Base-by-base conservation (phyloP, 768 basidiomycete genomes). In the Phylloporus sp. region DNA sequence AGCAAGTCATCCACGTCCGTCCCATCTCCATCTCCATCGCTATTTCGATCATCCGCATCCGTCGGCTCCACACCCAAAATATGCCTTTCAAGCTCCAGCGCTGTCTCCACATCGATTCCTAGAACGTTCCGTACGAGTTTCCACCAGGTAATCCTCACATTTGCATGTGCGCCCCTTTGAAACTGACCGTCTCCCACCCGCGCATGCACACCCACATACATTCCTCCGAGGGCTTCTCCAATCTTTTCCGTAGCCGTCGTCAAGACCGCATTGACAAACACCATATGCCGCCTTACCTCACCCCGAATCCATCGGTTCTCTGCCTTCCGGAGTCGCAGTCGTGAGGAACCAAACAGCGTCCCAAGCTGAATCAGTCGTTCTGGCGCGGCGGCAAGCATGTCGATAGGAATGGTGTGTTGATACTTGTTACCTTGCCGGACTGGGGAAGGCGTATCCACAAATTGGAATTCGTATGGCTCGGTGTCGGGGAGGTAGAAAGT, bases 311-410 rank as follows among this genome's bases (percentile, higher is more conserved):
- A 64, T 44, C 72, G 61, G 56, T 81, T 76, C 13, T 60, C 59
- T 9, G 60, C 57, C 26, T 71, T 59, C 20, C 69, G 73, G 0
- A 89, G 72, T 22, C 77, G 75, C 2, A 91, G 70, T 9, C 91
- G 79, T 2, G 82, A 82, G 1, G 87, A 84, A 5, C 88, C 88
- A 68, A 91, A 91, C 2, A 91, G 75, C 0, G 84, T 83, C 9
- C 90, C 90, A 13, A 92, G 61, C 50, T 85, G 81, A 15, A 93
- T 61, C 24, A 91, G 76, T 9, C 75, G 79, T 51, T 80, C 71
- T 0, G 60, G 28, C 3, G 36, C 45, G 0, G 20, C 47, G 0
- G 48, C 49, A 26, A 65, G 63, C 16, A 12, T 31, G 2, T 55
- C 57, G 11, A 65, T 59, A 9, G 15, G 2, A 2, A 62, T 32